Percentiles rank a stretch among this genome's conserved stretches.
Conservation (phyloP, 495 filamentous ascomycete species). For the Thermothielavioides terrestris region DNA sequence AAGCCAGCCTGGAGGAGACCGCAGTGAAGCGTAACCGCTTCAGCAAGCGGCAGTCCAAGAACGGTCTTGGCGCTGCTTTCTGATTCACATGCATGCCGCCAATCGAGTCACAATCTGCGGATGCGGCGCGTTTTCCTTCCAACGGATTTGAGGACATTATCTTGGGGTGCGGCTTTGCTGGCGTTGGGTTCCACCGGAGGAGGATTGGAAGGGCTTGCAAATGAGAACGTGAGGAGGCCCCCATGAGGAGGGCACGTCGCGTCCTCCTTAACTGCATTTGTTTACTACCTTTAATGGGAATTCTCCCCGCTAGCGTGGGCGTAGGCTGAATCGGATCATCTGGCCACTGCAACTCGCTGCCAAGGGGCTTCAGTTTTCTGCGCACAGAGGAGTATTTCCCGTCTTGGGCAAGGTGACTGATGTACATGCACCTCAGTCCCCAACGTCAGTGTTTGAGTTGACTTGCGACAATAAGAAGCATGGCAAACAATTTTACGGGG, state of each 20-base stretch:
- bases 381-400: too few relatives aligned
- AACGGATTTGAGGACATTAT: not conserved
- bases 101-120: not conserved
- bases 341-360: not conserved
- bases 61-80: slow-evolving; percentile 61
- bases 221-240: too few relatives aligned
- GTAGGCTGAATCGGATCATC: not conserved
- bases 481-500: too few relatives aligned
- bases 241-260: slow-evolving; percentile 4
- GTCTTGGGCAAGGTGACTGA: too few relatives aligned
- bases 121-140: not conserved
- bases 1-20: slow-evolving; percentile 48
- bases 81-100: not conserved
- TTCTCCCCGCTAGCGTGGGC: slow-evolving; percentile 17
- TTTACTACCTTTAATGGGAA: slow-evolving; percentile 17
- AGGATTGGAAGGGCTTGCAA: not conserved
- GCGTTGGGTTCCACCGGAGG: not conserved
- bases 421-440: too few relatives aligned
- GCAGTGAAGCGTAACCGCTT: slow-evolving; percentile 62
- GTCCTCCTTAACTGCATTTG: slow-evolving; percentile 7
- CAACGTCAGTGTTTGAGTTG: too few relatives aligned
- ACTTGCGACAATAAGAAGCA: too few relatives aligned
- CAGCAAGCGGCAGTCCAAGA: slow-evolving; percentile 83
- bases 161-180: not conserved
- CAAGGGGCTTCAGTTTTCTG: not conserved